Base-by-base conservation (phyloP, 495 filamentous ascomycete species). In the Neurospora intermedia region DNA sequence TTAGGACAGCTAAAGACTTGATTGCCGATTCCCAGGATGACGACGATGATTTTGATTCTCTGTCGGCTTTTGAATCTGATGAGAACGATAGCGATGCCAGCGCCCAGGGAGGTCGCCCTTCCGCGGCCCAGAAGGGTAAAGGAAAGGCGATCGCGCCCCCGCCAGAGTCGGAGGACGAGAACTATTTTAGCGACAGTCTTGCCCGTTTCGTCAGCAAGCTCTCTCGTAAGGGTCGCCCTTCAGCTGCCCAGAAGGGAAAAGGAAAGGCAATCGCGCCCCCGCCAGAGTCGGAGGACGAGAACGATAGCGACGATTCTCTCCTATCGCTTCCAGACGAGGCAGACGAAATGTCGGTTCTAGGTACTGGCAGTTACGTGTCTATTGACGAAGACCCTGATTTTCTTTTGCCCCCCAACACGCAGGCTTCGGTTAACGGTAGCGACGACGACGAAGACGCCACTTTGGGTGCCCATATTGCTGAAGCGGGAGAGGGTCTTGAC, bases 21-120 rank as follows among this genome's bases (percentile, higher is more conserved):
- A 69, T 71, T 40, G 15, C 69, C 31, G 76, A 75, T 62, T 73
- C 75, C 18, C 73, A 73, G n/a, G 72, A 73, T 27, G 74, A 71
- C 11, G 73, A 54, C 4, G 70, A 69, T 38, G 16, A 3, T 16
- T 35, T 5, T 38, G 69, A 62, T 43, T 43, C 20, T 31, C n/a
- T 39, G 15, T 41, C 39, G 40, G 42, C 42, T 10, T 40, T 59
- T 6, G 72, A 73, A 15, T 46, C 71, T 18, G 74, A 71, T 18
- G 74, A 71, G 6, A 73, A 72, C 13, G 69, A 69, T 41, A 69
- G 31, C 13, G 9, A 23, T 13, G 42, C n/a, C 8, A 23, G 1
- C 35, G 4, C 18, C 54, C 15, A 0, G 6, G 15, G 27, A 35
- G 54, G 27, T 66, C 54, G 54, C 27, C 27, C 54, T 66, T 35